Evolutionary conservation across 371 early-diverging fungal genomes (phyloP).

Genomic region (Batrachochytrium dendrobatidis): DNA sequence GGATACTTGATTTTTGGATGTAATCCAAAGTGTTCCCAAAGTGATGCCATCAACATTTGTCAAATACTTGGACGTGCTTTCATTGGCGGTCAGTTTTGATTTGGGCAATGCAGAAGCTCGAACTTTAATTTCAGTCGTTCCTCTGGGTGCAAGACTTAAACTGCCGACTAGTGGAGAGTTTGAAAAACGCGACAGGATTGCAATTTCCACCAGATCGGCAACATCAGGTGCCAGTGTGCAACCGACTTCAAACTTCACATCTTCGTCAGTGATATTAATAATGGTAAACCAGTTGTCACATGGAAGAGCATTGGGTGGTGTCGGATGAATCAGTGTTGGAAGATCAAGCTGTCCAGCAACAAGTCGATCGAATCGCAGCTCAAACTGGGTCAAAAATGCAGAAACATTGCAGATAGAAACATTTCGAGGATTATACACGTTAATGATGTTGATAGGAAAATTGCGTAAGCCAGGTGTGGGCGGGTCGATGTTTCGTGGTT

Average conservation of each 20-base stretch:
- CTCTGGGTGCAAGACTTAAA: constrained; percentile 60
- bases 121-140: constrained; percentile 68
- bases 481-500: constrained; percentile 50
- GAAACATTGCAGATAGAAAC: constrained; percentile 44
- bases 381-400: constrained; percentile 61
- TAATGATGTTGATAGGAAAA: constrained; percentile 48
- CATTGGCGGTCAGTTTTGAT: constrained; percentile 47
- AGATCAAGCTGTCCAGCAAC: constrained; percentile 58
- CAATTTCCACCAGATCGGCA: constrained; percentile 53
- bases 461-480: constrained; percentile 45
- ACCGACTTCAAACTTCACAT: constrained; percentile 71
- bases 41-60: constrained; percentile 50
- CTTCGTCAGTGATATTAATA: constrained; percentile 64
- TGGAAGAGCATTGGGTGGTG: constrained; percentile 41
- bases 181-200: constrained; percentile 72
- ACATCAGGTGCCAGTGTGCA: constrained; percentile 55
- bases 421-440: constrained; percentile 62
- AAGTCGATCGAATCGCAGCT: constrained; percentile 70
- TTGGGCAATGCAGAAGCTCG: constrained; percentile 59
- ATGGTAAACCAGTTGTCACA: constrained; percentile 83
- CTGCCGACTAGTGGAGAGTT: constrained; percentile 72
- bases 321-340: constrained; percentile 64
- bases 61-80: constrained; percentile 38
- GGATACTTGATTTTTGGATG: constrained; percentile 14
- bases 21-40: constrained; percentile 25